Conservation (phyloP, 495 filamentous ascomycete genomes). For the Aspergillus ellipticus region DNA sequence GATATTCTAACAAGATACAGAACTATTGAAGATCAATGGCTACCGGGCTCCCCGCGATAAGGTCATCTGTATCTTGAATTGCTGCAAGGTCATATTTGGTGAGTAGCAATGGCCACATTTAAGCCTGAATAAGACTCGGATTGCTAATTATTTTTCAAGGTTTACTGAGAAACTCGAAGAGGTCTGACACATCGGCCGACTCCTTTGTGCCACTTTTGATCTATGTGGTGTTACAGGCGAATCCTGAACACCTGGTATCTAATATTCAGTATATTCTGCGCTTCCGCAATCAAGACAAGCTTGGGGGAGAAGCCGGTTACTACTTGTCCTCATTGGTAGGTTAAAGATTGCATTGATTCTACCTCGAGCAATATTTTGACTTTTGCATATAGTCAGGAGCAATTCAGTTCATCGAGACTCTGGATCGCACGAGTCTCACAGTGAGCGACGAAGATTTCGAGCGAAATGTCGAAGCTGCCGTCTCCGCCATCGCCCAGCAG, state of each 20-base stretch:
- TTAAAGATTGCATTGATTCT: background rate
- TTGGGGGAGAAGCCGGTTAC: conserved; percentile 94
- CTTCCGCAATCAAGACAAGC: conserved; percentile 95
- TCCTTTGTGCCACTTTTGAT: conserved; percentile 95
- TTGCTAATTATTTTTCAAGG: conserved; percentile 43
- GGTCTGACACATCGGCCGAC: conserved; percentile 85
- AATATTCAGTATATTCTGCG: conserved; percentile 98
- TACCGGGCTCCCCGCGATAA: conserved; percentile 97
- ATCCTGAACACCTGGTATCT: conserved; percentile 90
- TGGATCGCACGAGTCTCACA: conserved; percentile 90
- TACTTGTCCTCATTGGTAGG: conserved; percentile 91
- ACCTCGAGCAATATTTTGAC: background rate
- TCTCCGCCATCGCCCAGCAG: conserved; percentile 92
- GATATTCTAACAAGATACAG: conserved; percentile 44
- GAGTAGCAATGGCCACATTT: conserved; percentile 16
- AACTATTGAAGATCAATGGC: conserved; percentile 90
- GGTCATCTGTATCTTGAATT: conserved; percentile 96
- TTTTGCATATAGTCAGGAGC: conserved; percentile 68
- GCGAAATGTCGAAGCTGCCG: conserved; percentile 87
- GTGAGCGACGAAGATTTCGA: conserved; percentile 96
- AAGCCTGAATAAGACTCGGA: background rate
- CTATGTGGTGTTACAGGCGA: conserved; percentile 90
- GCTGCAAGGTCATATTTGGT: conserved; percentile 99
- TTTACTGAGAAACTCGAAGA: conserved; percentile 85
- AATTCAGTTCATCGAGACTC: conserved; percentile 92